Conservation (phyloP, 352 stramenopile genomes). For the Phytopythium vexans region DNA sequence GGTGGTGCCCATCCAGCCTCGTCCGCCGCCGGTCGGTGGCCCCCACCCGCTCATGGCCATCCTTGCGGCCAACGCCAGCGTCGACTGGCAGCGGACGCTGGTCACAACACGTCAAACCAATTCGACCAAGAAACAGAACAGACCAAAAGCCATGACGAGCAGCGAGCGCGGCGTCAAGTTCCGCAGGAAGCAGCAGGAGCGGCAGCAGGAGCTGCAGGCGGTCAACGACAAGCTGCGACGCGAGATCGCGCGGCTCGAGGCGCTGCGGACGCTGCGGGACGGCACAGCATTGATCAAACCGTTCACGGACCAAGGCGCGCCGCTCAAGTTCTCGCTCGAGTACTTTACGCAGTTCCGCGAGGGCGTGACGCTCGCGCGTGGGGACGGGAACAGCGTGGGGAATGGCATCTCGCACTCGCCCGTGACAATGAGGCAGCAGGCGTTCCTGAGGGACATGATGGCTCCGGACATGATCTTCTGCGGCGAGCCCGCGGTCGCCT, state of each 20-base stretch:
- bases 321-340: constrained; percentile 27
- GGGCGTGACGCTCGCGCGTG: constrained; percentile 9
- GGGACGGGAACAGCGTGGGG: background rate
- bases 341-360: constrained; percentile 38
- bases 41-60: too few relatives aligned
- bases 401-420: background rate
- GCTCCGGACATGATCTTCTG: constrained; percentile 21
- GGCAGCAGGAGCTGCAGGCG: constrained; percentile 9
- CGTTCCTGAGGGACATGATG: constrained; percentile 22
- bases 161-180: constrained; percentile 30
- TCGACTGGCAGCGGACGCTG: too few relatives aligned
- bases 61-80: too few relatives aligned
- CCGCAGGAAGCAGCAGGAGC: constrained; percentile 21
- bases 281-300: constrained; percentile 12
- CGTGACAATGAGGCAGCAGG: constrained; percentile 12
- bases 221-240: constrained; percentile 14
- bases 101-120: background rate
- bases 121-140: background rate
- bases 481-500: constrained; percentile 11
- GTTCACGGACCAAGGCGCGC: constrained; percentile 8
- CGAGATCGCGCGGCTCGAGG: constrained; percentile 20
- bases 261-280: constrained; percentile 12
- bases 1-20: too few relatives aligned
- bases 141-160: constrained; percentile 14
- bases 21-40: too few relatives aligned